Base-by-base conservation (phyloP, 1,284 basidiomycete genomes). In the Xerocomus minutiporus region DNA sequence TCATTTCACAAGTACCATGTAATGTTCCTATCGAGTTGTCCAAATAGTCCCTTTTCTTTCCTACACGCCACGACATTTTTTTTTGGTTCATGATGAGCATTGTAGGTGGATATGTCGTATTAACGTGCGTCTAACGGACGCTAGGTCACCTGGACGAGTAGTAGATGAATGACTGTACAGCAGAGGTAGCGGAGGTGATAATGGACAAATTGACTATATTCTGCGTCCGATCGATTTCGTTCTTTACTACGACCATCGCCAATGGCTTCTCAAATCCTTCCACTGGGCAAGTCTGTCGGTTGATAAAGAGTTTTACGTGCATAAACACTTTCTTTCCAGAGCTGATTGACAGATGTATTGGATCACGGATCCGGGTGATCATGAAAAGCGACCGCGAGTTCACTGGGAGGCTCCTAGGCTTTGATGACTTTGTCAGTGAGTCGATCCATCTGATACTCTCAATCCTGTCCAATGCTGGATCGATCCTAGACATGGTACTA, bases 351-450 rank as follows among this genome's bases (percentile, higher is more conserved):
- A 82, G 88, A 68, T 97, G 94, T 67, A 97, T 96, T 67, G 94
- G 94, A 53, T 93, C 91, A 35, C 82, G 84, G 50, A 94, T 97
- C 67, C 95, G 92, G 91, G 94, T 97, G 61, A 84, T 97, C 70
- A 96, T 95, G 91, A 97, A 97, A 76, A 88, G 83, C 59, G 93
- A 97, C 59, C 86, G 92, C 50, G 94, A 97, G 74, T 97, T 97
- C 73, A 91, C 89, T 15, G 96, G 96, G n/a, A 98, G 86, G 3
- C 76, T 99, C 46, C 81, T 96, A 41, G 96, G 97, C 3, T 99
- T 99, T 66, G 97, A 99, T 71, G 96, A 99, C 74, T 99, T 96
- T 71, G 96, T 99, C 71, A 99, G 96, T 98, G 72, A 83, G 96
- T 97, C 46, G 20, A 5, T 44, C 26, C 26, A 46, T 20, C 17